Evolutionary conservation across 2,329 filamentous ascomycete genomes (phyloP).

Genomic region (Chaetomiaceae sp.): DNA sequence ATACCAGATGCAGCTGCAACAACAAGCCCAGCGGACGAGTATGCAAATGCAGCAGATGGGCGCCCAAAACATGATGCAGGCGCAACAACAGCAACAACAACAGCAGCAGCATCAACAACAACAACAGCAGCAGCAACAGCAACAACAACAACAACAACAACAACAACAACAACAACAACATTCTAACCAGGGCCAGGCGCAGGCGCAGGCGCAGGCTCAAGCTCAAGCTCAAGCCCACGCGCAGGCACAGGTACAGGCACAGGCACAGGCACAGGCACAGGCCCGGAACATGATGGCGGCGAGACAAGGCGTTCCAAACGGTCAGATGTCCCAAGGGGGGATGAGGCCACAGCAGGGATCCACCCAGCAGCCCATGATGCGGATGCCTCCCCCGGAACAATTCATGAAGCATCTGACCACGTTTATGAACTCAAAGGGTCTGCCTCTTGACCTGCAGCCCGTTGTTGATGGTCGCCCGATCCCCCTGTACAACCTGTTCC

Average conservation of each 20-base stretch:
- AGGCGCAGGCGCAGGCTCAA: constrained; percentile 6
- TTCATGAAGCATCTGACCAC: constrained; percentile 71
- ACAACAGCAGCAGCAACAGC: constrained; percentile 16
- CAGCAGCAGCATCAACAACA: background rate
- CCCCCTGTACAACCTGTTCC: constrained; percentile 73
- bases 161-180: constrained; percentile 3
- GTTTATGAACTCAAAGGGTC: constrained; percentile 72
- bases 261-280: constrained; percentile 15
- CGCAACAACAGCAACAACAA: constrained; percentile 1
- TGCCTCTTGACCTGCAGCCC: constrained; percentile 71
- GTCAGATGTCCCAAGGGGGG: constrained; percentile 47
- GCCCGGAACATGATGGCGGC: constrained; percentile 45
- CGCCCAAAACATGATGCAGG: constrained; percentile 29
- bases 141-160: constrained; percentile 18
- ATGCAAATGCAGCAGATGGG: constrained; percentile 39
- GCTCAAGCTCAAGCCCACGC: constrained; percentile 15
- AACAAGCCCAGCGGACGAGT: constrained; percentile 59
- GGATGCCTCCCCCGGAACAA: constrained; percentile 55
- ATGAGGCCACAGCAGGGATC: constrained; percentile 34
- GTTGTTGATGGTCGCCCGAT: constrained; percentile 69
- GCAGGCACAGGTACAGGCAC: constrained; percentile 16
- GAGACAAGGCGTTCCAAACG: constrained; percentile 53
- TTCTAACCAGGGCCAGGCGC: background rate
- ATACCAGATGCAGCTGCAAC: constrained; percentile 61
- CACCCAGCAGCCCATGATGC: constrained; percentile 41